phyloP scores from a whole-genome alignment of 495 filamentous ascomycete species.

The Extremus antarcticus region DNA sequence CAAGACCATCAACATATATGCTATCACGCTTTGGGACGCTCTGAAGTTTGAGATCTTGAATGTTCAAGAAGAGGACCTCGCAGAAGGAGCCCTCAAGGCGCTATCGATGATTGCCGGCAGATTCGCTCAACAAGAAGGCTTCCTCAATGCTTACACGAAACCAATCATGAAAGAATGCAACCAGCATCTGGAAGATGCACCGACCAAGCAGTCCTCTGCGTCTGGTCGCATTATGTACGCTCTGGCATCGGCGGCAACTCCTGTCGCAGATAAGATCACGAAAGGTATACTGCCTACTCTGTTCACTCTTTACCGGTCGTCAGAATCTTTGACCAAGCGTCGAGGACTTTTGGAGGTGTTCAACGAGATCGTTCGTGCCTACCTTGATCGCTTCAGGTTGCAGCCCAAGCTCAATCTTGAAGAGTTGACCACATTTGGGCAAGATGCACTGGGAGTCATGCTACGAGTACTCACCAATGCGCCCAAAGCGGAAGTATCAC shows the following conservation, averaged over 20 bases:
- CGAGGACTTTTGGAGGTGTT: constrained; percentile 56
- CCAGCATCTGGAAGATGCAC: constrained; percentile 61
- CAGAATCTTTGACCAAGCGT: constrained; percentile 55
- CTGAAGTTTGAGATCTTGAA: constrained; percentile 70
- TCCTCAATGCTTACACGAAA: constrained; percentile 49
- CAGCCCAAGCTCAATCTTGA: background rate
- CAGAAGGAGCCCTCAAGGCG: constrained; percentile 46
- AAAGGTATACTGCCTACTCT: constrained; percentile 48
- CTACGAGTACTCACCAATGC: constrained; percentile 40
- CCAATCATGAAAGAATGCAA: constrained; percentile 61
- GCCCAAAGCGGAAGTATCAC: constrained; percentile 54
- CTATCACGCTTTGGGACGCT: constrained; percentile 60
- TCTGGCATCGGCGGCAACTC: constrained; percentile 43
- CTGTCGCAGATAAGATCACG: constrained; percentile 45
- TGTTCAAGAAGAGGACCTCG: constrained; percentile 59
- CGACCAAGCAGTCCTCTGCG: constrained; percentile 64
- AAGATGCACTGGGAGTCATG: constrained; percentile 11
- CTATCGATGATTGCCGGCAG: constrained; percentile 46
- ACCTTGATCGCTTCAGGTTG: constrained; percentile 33
- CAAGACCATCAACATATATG: constrained; percentile 54
- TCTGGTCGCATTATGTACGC: constrained; percentile 51
- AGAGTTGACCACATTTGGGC: constrained; percentile 2
- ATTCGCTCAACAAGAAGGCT: constrained; percentile 44
- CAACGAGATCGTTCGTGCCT: constrained; percentile 46
- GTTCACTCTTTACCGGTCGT: constrained; percentile 52